These are phyloP conservation scores for Cornus kousa DNA, from an alignment of 148 eudicot genomes.

Conservation along the genomic window DNA sequence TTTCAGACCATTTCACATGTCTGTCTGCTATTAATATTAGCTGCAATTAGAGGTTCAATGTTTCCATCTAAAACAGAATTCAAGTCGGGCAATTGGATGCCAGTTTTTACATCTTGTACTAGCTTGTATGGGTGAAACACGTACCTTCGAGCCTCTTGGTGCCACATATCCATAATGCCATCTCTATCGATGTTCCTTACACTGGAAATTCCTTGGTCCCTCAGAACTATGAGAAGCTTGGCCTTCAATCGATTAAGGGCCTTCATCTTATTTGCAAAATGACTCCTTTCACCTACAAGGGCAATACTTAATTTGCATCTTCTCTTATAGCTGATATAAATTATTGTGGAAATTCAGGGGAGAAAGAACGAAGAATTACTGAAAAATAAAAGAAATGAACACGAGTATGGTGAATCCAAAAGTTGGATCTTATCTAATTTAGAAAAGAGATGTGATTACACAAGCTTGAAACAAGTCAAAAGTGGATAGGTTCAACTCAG, in stretches of 20 bases:
- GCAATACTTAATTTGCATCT: not conserved
- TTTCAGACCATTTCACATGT: conserved; percentile 28
- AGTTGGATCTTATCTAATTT: not conserved
- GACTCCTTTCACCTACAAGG: conserved; percentile 76
- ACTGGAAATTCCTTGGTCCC: conserved; percentile 47
- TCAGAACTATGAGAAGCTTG: conserved; percentile 54
- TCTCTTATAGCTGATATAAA: not conserved
- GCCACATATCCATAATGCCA: conserved; percentile 36
- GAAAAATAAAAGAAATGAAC: not conserved
- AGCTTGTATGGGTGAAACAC: conserved; percentile 55
- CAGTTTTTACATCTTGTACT: conserved; percentile 73
- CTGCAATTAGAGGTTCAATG: conserved; percentile 60
- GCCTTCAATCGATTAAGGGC: conserved; percentile 84
- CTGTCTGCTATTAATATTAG: conserved; percentile 58
- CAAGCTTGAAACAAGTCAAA: too few relatives aligned
- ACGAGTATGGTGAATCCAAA: too few relatives aligned
- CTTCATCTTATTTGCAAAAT: conserved; percentile 76
- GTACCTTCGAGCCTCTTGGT: conserved; percentile 58
- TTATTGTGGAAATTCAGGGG: not conserved
- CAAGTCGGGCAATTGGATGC: conserved; percentile 59
- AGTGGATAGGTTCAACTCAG: too few relatives aligned
- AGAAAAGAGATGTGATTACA: not conserved
- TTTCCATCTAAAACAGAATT: conserved; percentile 78
- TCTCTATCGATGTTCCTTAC: conserved; percentile 37
- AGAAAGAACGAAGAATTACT: not conserved